A percentile compares a stretch with the other conserved stretches of the same genome.
phyloP scores from a whole-genome alignment of 257 asterid genomes.

The Lithospermum erythrorhizon region DNA sequence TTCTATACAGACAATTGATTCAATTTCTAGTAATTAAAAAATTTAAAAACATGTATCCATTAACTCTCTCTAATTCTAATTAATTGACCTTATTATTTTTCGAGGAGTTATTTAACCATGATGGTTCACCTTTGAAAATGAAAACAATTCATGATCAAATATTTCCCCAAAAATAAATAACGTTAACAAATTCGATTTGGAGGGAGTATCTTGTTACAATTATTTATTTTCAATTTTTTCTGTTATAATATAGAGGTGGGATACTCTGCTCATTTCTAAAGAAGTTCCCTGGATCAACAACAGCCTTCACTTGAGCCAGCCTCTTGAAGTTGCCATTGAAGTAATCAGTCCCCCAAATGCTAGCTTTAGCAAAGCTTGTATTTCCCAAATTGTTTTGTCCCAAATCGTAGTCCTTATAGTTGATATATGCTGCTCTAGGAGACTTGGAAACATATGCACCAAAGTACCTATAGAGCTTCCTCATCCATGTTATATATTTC shows the following conservation, averaged over 20 bases:
- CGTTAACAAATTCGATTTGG: too few species aligned
- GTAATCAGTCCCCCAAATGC: conserved; percentile 7
- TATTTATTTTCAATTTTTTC: too few species aligned
- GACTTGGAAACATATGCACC: conserved; percentile 6
- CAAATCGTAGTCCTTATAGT: conserved; percentile 11
- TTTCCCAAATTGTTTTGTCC: conserved; percentile 7
- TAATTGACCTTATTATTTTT: too few species aligned
- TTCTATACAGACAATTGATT: too few species aligned
- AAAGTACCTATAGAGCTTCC: conserved; percentile 6
- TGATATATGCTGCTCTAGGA: conserved; percentile 9
- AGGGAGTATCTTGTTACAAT: too few species aligned
- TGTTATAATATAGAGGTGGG: neutral
- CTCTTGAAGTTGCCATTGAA: conserved; percentile 8
- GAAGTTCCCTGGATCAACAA: conserved; percentile 9
- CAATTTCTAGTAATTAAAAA: too few species aligned
- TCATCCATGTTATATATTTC: neutral
- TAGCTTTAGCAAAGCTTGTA: conserved; percentile 4
- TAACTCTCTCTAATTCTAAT: too few species aligned
- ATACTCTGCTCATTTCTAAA: conserved; percentile 13
- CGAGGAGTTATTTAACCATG: too few species aligned
- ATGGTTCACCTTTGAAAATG: too few species aligned
- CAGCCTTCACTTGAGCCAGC: conserved; percentile 6
- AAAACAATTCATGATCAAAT: too few species aligned
- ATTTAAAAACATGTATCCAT: too few species aligned
- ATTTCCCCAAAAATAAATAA: too few species aligned